A percentile compares a stretch with the other conserved stretches of the same genome.
These are phyloP conservation scores for Adansonia madagascariensis DNA, from an alignment of 441 rosid genomes.

Conservation along the genomic window DNA sequence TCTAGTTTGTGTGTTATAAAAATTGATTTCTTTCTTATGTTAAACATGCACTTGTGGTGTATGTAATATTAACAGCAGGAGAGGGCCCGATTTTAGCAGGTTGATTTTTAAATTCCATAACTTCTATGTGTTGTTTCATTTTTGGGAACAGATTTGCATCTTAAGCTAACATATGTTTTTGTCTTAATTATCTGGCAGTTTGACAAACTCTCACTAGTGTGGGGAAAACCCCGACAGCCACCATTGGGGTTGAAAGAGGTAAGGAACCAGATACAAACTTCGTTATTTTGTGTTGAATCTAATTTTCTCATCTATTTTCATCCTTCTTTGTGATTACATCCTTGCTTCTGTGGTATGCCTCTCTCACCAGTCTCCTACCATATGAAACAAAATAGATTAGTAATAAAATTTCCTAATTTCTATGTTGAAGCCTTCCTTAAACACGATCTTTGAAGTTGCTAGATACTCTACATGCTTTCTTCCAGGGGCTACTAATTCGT, in stretches of 20 bases:
- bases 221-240: slow-evolving; percentile 94
- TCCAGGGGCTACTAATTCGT: background rate
- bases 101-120: background rate
- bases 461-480: background rate
- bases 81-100: background rate
- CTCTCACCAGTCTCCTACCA: background rate
- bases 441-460: slow-evolving; percentile 16
- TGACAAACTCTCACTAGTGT: slow-evolving; percentile 72
- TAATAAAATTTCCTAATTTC: background rate
- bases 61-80: background rate
- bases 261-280: slow-evolving; percentile 23
- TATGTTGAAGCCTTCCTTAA: background rate
- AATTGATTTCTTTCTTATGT: background rate
- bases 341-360: slow-evolving; percentile 2
- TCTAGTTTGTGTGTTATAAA: background rate
- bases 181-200: slow-evolving; percentile 58
- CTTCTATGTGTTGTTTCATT: background rate
- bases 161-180: slow-evolving; percentile 18
- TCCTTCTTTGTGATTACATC: background rate
- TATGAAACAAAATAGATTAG: background rate
- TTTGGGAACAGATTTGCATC: background rate
- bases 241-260: slow-evolving; percentile 83
- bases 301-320: background rate
- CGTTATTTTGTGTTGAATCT: background rate
- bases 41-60: slow-evolving; percentile 12